Evolutionary conservation across 495 filamentous ascomycete genomes (phyloP).

Genomic region (Melanomma pulvis-pyrius): DNA sequence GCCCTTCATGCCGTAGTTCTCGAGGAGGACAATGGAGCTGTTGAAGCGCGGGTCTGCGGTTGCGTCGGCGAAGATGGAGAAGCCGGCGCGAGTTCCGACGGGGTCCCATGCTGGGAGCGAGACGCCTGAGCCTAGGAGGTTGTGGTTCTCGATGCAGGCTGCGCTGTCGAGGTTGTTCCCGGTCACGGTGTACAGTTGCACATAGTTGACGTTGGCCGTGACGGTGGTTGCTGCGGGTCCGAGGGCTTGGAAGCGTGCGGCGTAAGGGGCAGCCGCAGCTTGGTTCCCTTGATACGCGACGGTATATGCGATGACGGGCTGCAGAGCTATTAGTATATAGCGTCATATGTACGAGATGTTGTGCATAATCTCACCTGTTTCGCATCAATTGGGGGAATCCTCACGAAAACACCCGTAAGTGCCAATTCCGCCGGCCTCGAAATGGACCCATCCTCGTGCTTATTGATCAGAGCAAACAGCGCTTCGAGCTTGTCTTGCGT

Average conservation of each 20-base stretch:
- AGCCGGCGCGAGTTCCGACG: neutral
- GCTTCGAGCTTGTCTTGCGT: constrained; percentile 16
- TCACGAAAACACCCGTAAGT: neutral
- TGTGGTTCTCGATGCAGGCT: constrained; percentile 5
- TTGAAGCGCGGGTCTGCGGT: constrained; percentile 16
- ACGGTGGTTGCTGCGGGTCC: neutral
- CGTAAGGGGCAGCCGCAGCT: neutral
- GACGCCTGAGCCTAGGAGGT: neutral
- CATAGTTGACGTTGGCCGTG: constrained; percentile 1
- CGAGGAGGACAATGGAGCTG: constrained; percentile 10
- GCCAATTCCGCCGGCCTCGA: constrained; percentile 5
- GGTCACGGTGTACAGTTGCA: constrained; percentile 12
- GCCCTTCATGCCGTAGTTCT: constrained; percentile 19
- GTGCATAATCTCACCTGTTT: constrained; percentile 1
- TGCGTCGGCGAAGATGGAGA: constrained; percentile 10
- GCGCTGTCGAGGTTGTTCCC: constrained; percentile 13
- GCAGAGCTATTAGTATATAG: neutral
- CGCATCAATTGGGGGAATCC: constrained; percentile 10
- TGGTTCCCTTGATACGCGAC: constrained; percentile 14
- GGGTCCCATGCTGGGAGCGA: constrained; percentile 10
- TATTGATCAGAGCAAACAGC: constrained; percentile 18
- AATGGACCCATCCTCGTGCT: neutral
- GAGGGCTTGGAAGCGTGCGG: constrained; percentile 15
- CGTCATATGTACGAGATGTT: neutral
- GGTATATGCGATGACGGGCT: constrained; percentile 18